Conservation (phyloP, 2,329 filamentous ascomycete species). For the Alternaria infectoria region DNA sequence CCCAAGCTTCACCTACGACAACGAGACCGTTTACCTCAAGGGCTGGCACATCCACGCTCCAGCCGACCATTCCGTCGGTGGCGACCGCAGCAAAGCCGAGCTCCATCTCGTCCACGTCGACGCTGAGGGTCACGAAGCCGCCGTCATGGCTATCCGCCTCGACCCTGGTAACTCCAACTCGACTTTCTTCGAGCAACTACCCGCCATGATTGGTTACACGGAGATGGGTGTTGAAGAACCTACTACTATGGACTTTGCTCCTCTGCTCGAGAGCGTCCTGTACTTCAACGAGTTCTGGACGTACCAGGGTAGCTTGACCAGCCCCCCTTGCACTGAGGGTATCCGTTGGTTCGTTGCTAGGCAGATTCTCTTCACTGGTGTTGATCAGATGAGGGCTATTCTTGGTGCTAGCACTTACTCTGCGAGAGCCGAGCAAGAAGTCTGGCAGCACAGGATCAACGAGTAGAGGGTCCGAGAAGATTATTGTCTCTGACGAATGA, state of each 20-base stretch:
- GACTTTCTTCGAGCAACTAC: constrained; percentile 53
- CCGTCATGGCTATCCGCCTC: constrained; percentile 57
- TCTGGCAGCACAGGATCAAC: constrained; percentile 57
- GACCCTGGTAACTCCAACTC: constrained; percentile 51
- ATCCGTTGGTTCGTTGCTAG: constrained; percentile 55
- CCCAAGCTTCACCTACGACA: constrained; percentile 55
- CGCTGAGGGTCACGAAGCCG: constrained; percentile 49
- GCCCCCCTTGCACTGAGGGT: constrained; percentile 56
- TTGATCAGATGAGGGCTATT: constrained; percentile 57
- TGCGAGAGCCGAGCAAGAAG: constrained; percentile 52
- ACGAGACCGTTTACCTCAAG: constrained; percentile 55
- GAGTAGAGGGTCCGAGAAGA: constrained; percentile 21
- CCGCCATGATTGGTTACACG: constrained; percentile 49
- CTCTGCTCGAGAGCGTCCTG: constrained; percentile 47
- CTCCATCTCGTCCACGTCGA: constrained; percentile 59
- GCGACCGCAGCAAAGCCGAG: constrained; percentile 54
- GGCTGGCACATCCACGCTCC: constrained; percentile 62
- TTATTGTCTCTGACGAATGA: not conserved
- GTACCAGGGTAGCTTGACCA: constrained; percentile 57
- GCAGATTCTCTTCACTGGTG: constrained; percentile 52
- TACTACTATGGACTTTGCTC: constrained; percentile 38
- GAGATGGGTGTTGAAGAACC: constrained; percentile 32
- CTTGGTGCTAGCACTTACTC: constrained; percentile 54
- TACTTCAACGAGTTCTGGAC: constrained; percentile 57
- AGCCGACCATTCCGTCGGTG: constrained; percentile 57